Evolutionary conservation across 805 yeast genomes (phyloP).

Genomic region (Spathaspora sp.): DNA sequence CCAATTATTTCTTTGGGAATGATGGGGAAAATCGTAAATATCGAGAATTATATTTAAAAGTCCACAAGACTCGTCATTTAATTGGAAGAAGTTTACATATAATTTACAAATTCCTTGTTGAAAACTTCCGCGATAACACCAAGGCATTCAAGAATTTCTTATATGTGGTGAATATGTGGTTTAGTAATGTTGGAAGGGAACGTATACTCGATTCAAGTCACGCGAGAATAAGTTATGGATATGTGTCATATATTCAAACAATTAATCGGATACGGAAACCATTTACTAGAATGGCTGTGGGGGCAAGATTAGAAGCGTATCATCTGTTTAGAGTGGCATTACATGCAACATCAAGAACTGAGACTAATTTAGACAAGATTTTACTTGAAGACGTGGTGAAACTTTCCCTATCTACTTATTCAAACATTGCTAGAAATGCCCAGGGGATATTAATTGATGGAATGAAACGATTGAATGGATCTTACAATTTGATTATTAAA

Average conservation of each 20-base stretch:
- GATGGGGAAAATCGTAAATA: conserved; percentile 42
- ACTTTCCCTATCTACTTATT: conserved; percentile 65
- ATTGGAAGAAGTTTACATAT: conserved; percentile 65
- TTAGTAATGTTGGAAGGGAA: conserved; percentile 76
- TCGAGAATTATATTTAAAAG: conserved; percentile 26
- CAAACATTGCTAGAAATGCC: conserved; percentile 67
- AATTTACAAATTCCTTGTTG: conserved; percentile 44
- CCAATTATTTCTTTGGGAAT: conserved; percentile 62
- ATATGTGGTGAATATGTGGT: conserved; percentile 70
- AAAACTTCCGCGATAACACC: conserved; percentile 59
- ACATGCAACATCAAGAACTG: conserved; percentile 69
- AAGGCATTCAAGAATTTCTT: conserved; percentile 58
- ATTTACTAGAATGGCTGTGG: conserved; percentile 74
- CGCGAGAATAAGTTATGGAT: conserved; percentile 51
- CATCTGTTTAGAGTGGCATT: conserved; percentile 72
- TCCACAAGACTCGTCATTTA: conserved; percentile 59
- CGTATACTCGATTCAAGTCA: conserved; percentile 56
- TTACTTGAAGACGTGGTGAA: conserved; percentile 64
- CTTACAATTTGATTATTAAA: conserved; percentile 53
- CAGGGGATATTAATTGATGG: conserved; percentile 64
- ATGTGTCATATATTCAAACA: conserved; percentile 57
- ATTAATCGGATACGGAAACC: conserved; percentile 63
- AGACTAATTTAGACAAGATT: conserved; percentile 58
- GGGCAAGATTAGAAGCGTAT: conserved; percentile 65
- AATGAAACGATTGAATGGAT: conserved; percentile 65